Percentiles rank a stretch among this genome's conserved stretches.
Conservation (phyloP, 345 rosid species). For the Hibiscus trionum region DNA sequence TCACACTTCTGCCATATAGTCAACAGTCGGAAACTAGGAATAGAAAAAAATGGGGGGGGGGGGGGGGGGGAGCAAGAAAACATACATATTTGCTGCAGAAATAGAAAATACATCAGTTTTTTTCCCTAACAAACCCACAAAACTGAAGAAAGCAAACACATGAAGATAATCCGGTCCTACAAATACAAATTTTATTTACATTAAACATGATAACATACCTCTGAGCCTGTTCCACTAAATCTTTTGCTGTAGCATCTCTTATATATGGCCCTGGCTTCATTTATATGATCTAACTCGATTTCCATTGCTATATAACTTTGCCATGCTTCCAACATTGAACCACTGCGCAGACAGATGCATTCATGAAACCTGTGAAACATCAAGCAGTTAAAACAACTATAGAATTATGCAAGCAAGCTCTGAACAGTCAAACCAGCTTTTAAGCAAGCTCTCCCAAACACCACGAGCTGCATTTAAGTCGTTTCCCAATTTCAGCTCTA, state of each 20-base stretch:
- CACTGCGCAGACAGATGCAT: slow-evolving; percentile 32
- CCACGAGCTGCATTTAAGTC: slow-evolving; percentile 61
- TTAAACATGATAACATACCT: slow-evolving; percentile 34
- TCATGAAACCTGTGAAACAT: not conserved
- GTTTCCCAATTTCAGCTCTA: slow-evolving; percentile 68
- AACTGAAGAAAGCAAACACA: not conserved
- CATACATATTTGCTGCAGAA: not conserved
- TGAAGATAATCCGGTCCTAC: not conserved
- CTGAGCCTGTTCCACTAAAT: slow-evolving; percentile 70
- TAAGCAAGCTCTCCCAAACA: slow-evolving; percentile 84
- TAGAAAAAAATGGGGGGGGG: not conserved
- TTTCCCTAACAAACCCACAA: not conserved
- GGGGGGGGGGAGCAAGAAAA: not conserved
- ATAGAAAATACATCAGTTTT: not conserved
- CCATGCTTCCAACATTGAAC: slow-evolving; percentile 86
- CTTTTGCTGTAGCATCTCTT: slow-evolving; percentile 81
- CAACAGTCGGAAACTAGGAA: not conserved
- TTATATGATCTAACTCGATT: slow-evolving; percentile 49
- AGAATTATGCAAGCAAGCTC: not conserved
- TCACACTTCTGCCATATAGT: no score
- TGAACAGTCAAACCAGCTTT: slow-evolving; percentile 46
- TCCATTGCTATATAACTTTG: slow-evolving; percentile 79
- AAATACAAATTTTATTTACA: not conserved
- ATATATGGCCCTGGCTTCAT: slow-evolving; percentile 78
- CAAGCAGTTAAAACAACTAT: not conserved